Percentiles rank a stretch among this genome's conserved stretches.
Evolutionary conservation across 371 early-diverging fungal species (phyloP).

Genomic region (Capillidium heterosporum): DNA sequence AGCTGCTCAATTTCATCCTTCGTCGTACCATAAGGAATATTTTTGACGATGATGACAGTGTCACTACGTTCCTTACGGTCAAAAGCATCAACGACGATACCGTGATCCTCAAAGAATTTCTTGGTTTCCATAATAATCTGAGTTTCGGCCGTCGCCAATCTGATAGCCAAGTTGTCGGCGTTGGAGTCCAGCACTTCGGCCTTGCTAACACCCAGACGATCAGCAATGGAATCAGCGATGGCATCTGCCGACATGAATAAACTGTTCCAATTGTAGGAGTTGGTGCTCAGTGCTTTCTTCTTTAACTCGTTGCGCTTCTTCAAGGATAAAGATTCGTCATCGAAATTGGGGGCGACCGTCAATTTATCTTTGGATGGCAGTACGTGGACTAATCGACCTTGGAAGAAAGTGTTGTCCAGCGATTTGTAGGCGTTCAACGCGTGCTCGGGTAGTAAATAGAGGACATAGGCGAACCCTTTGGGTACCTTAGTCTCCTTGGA

Average conservation of each 20-base stretch:
- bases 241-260: constrained; percentile 92
- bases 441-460: constrained; percentile 77
- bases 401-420: constrained; percentile 68
- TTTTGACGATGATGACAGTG: constrained; percentile 84
- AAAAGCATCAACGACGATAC: constrained; percentile 61
- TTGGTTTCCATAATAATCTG: constrained; percentile 88
- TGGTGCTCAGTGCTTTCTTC: constrained; percentile 50
- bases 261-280: constrained; percentile 87
- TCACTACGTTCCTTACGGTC: constrained; percentile 59
- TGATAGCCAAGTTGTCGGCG: constrained; percentile 76
- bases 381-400: constrained; percentile 80
- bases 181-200: constrained; percentile 70
- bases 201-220: constrained; percentile 71
- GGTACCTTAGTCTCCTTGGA: constrained; percentile 76
- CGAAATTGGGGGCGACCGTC: constrained; percentile 36
- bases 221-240: constrained; percentile 82
- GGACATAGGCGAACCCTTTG: constrained; percentile 83
- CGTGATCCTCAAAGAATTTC: constrained; percentile 65
- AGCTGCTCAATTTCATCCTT: constrained; percentile 60
- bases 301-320: constrained; percentile 67
- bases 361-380: constrained; percentile 76
- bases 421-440: constrained; percentile 71
- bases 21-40: constrained; percentile 64
- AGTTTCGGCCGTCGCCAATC: constrained; percentile 90
- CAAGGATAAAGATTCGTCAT: constrained; percentile 32